Percentiles rank a stretch among this genome's conserved stretches.
Conservation (phyloP, 2,329 filamentous ascomycete genomes). For the Esteya vermicola region DNA sequence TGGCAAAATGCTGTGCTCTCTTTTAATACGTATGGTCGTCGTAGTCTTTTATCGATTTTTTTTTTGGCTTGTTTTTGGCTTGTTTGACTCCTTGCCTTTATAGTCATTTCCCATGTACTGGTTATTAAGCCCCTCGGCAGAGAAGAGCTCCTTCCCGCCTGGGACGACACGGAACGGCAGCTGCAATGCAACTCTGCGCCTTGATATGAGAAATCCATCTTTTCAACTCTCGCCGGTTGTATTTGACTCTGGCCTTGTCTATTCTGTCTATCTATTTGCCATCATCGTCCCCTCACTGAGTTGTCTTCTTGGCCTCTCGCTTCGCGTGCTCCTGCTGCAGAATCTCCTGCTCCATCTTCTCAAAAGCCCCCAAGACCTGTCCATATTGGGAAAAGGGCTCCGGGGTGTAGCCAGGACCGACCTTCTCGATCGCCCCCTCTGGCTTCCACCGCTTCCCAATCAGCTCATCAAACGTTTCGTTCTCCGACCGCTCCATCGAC, state of each 20-base stretch:
- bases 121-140: too few relatives aligned
- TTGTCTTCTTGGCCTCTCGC: neutral
- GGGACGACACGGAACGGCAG: too few relatives aligned
- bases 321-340: slow-evolving; percentile 26
- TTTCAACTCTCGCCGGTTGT: too few relatives aligned
- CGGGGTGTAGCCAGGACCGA: slow-evolving; percentile 66
- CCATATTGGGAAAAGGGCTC: slow-evolving; percentile 69
- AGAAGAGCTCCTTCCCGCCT: too few relatives aligned
- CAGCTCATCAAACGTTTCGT: slow-evolving; percentile 76
- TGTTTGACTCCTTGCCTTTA: too few relatives aligned
- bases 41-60: neutral
- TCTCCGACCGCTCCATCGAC: slow-evolving; percentile 57
- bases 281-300: too few relatives aligned
- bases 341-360: slow-evolving; percentile 56
- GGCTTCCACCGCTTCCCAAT: slow-evolving; percentile 78
- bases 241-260: too few relatives aligned
- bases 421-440: slow-evolving; percentile 65
- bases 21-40: neutral
- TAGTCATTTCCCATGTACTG: too few relatives aligned
- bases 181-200: too few relatives aligned
- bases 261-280: neutral
- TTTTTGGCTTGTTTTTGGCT: neutral
- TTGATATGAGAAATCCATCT: too few relatives aligned
- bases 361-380: slow-evolving; percentile 60
- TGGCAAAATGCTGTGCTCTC: too few relatives aligned